phyloP scores from a whole-genome alignment of 768 basidiomycete genomes.

The Pholiota microspora region DNA sequence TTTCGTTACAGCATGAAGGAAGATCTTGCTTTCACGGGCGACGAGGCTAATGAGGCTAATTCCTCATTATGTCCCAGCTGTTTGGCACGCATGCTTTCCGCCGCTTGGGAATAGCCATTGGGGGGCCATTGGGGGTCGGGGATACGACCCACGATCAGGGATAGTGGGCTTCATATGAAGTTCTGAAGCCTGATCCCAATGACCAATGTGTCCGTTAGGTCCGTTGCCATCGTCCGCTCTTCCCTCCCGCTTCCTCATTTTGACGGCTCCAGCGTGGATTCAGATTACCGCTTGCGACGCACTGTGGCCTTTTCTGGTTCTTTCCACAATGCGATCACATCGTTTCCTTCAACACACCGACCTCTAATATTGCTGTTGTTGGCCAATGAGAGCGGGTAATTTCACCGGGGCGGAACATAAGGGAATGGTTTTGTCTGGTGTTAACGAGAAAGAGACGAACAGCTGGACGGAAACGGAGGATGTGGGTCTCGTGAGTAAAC shows the following conservation, averaged over 20 bases:
- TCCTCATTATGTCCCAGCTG: not conserved
- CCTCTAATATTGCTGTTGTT: not conserved
- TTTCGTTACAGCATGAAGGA: not conserved
- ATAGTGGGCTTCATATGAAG: not conserved
- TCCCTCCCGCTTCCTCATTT: not conserved
- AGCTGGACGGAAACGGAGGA: not conserved
- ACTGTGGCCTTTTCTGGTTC: not conserved
- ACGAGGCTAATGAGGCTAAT: not conserved
- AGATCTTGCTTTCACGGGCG: not conserved
- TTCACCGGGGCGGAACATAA: not conserved
- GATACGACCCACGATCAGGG: not conserved
- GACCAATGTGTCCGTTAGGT: constrained; percentile 2
- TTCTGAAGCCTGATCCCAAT: not conserved
- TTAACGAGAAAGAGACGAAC: not conserved
- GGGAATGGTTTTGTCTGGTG: not conserved
- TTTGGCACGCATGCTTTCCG: not conserved
- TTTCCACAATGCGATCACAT: not conserved
- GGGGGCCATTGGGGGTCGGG: not conserved
- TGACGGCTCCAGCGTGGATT: not conserved
- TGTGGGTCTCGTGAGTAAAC: constrained; percentile 1
- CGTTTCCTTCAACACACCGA: not conserved
- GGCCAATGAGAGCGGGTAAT: not conserved
- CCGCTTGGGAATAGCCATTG: not conserved
- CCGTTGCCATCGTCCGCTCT: constrained; percentile 23
- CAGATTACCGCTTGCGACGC: not conserved